Percentiles rank a stretch among this genome's conserved stretches.
Conservation (phyloP, 495 filamentous ascomycete species). For the Trichoderma gamsii region DNA sequence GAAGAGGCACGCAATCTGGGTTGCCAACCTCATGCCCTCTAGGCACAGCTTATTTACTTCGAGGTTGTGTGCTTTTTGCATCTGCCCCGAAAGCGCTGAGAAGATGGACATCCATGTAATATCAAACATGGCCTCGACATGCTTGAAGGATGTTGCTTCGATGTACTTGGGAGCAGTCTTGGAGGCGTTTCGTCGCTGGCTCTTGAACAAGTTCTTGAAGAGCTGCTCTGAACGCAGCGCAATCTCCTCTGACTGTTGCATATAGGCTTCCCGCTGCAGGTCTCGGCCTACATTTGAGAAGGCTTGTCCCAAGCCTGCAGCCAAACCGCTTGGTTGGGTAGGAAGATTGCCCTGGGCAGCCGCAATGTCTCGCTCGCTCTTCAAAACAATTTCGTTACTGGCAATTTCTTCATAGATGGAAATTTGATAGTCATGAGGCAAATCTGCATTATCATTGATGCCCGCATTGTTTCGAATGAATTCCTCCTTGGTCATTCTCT, state of each 20-base stretch:
- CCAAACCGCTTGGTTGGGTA: constrained; percentile 61
- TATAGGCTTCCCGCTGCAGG: constrained; percentile 84
- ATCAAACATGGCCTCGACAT: constrained; percentile 98
- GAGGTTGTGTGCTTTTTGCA: constrained; percentile 85
- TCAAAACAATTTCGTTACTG: constrained; percentile 87
- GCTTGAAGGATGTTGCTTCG: constrained; percentile 83
- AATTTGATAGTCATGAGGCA: constrained; percentile 86
- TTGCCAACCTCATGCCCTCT: constrained; percentile 90
- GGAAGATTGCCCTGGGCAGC: constrained; percentile 61
- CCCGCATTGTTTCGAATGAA: constrained; percentile 99
- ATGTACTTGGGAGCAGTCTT: constrained; percentile 74
- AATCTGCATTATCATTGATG: constrained; percentile 92
- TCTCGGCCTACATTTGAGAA: constrained; percentile 87
- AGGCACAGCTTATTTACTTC: constrained; percentile 87
- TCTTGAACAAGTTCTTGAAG: constrained; percentile 81
- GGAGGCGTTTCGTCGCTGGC: constrained; percentile 70
- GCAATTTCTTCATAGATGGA: constrained; percentile 90
- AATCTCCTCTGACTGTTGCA: constrained; percentile 92
- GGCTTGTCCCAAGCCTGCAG: constrained; percentile 81
- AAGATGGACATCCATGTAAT: constrained; percentile 99
- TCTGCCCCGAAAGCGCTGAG: constrained; percentile 82
- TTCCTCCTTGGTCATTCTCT: constrained; percentile 88
- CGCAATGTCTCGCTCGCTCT: constrained; percentile 81
- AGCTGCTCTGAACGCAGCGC: constrained; percentile 60
- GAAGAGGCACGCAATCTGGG: constrained; percentile 88